Conservation (phyloP, 257 asterid genomes). For the Primulina eburnea region DNA sequence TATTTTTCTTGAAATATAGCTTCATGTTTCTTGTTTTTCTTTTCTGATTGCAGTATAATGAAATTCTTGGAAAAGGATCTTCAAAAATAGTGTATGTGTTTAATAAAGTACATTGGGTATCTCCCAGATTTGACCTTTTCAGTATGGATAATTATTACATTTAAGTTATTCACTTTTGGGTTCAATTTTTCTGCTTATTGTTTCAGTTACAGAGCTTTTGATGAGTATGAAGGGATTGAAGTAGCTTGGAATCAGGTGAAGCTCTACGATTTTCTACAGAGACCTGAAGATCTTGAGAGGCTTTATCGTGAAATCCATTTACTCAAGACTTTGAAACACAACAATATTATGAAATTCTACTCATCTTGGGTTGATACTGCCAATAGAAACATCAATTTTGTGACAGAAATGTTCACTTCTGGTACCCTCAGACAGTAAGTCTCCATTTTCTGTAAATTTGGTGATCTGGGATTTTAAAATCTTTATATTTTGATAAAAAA, state of each 20-base stretch:
- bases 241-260: slow-evolving; percentile 99
- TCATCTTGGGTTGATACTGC: slow-evolving; percentile 89
- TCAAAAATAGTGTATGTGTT: slow-evolving; percentile 84
- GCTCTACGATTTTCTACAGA: slow-evolving; percentile 68
- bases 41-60: slow-evolving; percentile 69
- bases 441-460: background rate
- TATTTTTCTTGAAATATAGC: background rate
- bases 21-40: slow-evolving; percentile 1
- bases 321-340: slow-evolving; percentile 80
- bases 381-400: slow-evolving; percentile 92
- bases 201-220: slow-evolving; percentile 83
- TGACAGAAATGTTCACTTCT: slow-evolving; percentile 95
- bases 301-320: slow-evolving; percentile 86
- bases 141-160: background rate
- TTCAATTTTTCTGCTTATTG: background rate
- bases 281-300: slow-evolving; percentile 96
- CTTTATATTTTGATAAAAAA: background rate
- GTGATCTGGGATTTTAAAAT: background rate
- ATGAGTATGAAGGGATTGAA: slow-evolving; percentile 96
- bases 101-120: slow-evolving; percentile 18
- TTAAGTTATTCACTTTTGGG: slow-evolving; percentile 8
- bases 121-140: slow-evolving; percentile 23
- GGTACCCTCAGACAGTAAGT: slow-evolving; percentile 98
- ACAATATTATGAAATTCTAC: slow-evolving; percentile 82
- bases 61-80: slow-evolving; percentile 95